Evolutionary conservation across 179 eudicot genomes (phyloP), one percentile per base, ranked within the genome.

Genomic region (Camellia oleifera): DNA sequence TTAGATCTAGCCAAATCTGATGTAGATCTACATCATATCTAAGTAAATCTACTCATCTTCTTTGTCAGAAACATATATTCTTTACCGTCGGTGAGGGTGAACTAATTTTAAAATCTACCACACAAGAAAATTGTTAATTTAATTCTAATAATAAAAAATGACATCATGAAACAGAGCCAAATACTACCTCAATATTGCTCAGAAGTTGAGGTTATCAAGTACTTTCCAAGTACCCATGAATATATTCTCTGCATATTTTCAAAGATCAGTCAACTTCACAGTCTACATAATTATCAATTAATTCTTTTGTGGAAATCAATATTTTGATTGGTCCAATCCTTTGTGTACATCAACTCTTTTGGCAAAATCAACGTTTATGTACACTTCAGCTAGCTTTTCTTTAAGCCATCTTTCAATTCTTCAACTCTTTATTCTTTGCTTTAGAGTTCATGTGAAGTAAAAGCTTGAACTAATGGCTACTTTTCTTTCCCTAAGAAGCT

Each of bases 391-490:
- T 70, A 18, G 32, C 72, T 69, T 32, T 45, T 15, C 72, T 46
- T 8, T 42, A 15, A 69, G 7, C 54, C 18, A 7, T 70, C 42
- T 72, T 20, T 50, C 18, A 7, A 4, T 23, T 7, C 14, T 32
- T 72, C 4, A 72, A 72, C 42, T 45, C 45, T 20, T 54, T 14
- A 73, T 73, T 56, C 63, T 54, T 53, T 7, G 62, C 12, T 26
- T 57, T 64, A 74, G 77, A 42, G 68, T 6, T 6, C 2, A 3
- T 20, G 8, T 10, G 44, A 23, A 64, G 42, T 20, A 8, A 54
- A 54, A 54, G 58, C 68, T 20, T 18, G 68, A 64, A 26, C 9
- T 48, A 40, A 56, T 74, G 77, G 64, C 64, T 74, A 48, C 77
- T 7, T 4, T 4, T 48, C 7, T 48, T 48, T 48, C 7, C 7